These are phyloP conservation scores for Ilyonectria destructans DNA, from an alignment of 2,329 filamentous ascomycete genomes.

Conservation along the genomic window DNA sequence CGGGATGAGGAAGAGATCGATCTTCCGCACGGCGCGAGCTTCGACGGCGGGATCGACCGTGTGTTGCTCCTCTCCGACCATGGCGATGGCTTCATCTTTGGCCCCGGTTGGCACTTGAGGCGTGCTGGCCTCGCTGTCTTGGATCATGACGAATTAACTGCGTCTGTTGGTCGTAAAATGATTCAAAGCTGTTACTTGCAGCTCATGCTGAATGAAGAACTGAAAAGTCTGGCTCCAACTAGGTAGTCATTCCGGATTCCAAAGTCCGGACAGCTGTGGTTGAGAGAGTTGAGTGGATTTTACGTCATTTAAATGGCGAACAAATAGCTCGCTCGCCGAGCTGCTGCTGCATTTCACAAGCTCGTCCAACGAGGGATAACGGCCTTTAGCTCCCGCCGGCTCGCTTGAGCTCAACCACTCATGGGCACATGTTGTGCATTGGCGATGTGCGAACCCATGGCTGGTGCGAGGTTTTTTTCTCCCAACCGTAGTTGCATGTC, in stretches of 20 bases:
- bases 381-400: slow-evolving; percentile 1
- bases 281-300: slow-evolving; percentile 14
- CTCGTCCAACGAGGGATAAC: not conserved
- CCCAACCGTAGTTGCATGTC: not conserved
- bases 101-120: slow-evolving; percentile 18
- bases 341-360: not conserved
- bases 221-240: slow-evolving; percentile 6
- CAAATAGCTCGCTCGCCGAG: slow-evolving; percentile 1
- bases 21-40: slow-evolving; percentile 74
- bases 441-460: slow-evolving; percentile 7
- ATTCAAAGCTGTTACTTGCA: not conserved
- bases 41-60: slow-evolving; percentile 70
- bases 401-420: not conserved
- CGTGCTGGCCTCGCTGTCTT: slow-evolving; percentile 25
- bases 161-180: not conserved
- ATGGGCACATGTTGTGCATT: not conserved
- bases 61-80: slow-evolving; percentile 72
- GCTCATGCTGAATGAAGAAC: not conserved
- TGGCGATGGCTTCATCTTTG: slow-evolving; percentile 60
- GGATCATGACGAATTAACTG: not conserved
- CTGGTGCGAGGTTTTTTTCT: not conserved
- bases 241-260: not conserved
- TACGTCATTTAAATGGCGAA: slow-evolving; percentile 23
- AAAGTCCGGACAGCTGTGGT: slow-evolving; percentile 1
- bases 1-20: slow-evolving; percentile 78